Percentiles rank a stretch among this genome's conserved stretches.
Evolutionary conservation across 129 eudicot genomes (phyloP).

Genomic region (Silybum marianum): DNA sequence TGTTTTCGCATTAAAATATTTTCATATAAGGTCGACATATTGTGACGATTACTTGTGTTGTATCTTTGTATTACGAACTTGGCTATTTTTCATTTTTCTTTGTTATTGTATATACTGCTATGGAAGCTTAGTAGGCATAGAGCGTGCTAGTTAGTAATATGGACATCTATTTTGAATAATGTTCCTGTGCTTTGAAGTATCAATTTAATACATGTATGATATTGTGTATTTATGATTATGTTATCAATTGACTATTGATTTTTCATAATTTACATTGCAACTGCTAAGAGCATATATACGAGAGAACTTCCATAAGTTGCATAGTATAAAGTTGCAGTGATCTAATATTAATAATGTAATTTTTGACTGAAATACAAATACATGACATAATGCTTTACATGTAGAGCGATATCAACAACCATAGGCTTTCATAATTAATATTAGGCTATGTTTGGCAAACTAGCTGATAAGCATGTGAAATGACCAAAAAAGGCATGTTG

Average conservation of each 20-base stretch:
- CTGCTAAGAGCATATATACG: background rate
- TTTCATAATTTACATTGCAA: background rate
- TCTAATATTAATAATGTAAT: background rate
- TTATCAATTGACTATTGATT: background rate
- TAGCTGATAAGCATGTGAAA: too few species aligned
- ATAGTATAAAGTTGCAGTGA: too few species aligned
- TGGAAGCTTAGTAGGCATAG: too few species aligned
- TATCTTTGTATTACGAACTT: background rate
- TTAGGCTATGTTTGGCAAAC: too few species aligned
- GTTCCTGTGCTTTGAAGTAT: too few species aligned
- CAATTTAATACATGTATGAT: too few species aligned
- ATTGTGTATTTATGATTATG: background rate
- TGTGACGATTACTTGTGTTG: background rate
- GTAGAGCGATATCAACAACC: background rate
- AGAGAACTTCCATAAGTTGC: background rate
- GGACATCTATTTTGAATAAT: background rate
- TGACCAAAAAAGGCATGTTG: too few species aligned
- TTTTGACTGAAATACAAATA: background rate
- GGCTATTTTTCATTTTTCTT: background rate
- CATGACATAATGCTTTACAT: too few species aligned
- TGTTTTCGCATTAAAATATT: background rate
- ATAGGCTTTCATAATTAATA: background rate
- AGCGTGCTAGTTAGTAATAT: too few species aligned
- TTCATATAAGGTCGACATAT: background rate
- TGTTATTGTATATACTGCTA: background rate